Evolutionary conservation across 768 basidiomycete genomes (phyloP), one percentile per base, ranked within the genome.

Genomic region (Leccinum disarticulatum): DNA sequence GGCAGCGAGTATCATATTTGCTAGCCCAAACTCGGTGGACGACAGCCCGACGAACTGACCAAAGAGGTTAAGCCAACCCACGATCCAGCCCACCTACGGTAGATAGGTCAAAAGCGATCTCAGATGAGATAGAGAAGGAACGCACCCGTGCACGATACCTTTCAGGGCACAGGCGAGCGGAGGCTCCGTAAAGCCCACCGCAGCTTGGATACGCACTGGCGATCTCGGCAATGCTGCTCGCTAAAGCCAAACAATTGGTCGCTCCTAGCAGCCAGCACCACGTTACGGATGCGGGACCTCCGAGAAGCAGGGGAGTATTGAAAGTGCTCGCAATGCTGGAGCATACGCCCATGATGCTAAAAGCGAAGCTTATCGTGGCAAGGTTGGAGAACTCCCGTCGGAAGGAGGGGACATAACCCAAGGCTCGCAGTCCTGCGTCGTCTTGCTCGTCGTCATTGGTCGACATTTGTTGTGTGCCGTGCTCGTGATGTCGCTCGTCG

Each of bases 111-210:
- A 25, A 17, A 27, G 22, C 4, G 15, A 57, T 30, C 15, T n/a
- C 47, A 7, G 48, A 56, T 1, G 36, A 60, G 28, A 36, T 19
- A 17, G 19, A 51, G 31, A 63, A 35, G 6, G 17, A 27, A 66
- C 74, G 33, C 66, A 87, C 88, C 68, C 77, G 83, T 41, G 89
- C 84, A 54, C 89, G 83, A 66, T 88, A 80, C 57, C 72, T 80
- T 63, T 77, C 80, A 0, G 89, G 90, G 6, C 85, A 84, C 9
- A 90, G 75, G 67, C 85, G 84, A n/a, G 88, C 88, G 28, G 89
- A 90, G 3, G 90, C 90, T n/a, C 88, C 89, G 64, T 91, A 91
- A 3, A 71, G 53, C 9, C 64, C 71, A 6, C 70, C 70, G 15
- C 70, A 71, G 9, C 70, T 74, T 43, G 71, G 71, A 63, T 69